phyloP scores from a whole-genome alignment of 495 filamentous ascomycete species.

The Sporormia fimetaria region DNA sequence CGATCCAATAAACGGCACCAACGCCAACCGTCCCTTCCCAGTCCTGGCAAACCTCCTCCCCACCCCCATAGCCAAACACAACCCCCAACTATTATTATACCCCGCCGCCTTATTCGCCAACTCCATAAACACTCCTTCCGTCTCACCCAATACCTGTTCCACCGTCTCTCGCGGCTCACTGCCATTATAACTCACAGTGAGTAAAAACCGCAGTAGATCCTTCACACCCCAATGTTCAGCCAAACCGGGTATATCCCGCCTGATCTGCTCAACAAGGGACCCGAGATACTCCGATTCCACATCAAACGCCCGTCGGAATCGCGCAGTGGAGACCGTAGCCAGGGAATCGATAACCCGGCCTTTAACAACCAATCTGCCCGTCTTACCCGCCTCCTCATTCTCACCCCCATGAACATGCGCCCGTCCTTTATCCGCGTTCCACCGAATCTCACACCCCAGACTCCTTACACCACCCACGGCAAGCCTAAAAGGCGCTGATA shows the following conservation, averaged over 20 bases:
- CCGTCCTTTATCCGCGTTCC: conserved; percentile 1
- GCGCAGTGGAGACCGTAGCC: not conserved
- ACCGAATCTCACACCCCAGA: not conserved
- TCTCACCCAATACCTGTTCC: not conserved
- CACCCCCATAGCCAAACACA: not conserved
- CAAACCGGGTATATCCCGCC: not conserved
- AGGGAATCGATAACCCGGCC: conserved; percentile 1
- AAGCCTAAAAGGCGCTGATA: conserved; percentile 3
- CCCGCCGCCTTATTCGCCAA: not conserved
- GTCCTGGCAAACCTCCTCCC: conserved; percentile 2
- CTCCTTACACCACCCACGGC: not conserved
- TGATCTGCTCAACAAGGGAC: not conserved
- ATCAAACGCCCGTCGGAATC: not conserved
- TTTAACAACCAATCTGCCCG: not conserved
- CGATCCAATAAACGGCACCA: conserved; percentile 1
- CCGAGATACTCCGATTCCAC: not conserved
- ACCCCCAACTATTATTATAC: not conserved
- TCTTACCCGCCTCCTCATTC: not conserved
- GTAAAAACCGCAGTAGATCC: not conserved
- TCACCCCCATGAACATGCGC: conserved; percentile 1
- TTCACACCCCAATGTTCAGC: not conserved
- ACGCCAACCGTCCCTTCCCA: not conserved
- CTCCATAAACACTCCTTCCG: not conserved
- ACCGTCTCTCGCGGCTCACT: not conserved
- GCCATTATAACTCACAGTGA: not conserved